Percentiles rank a stretch among this genome's conserved stretches.
These are phyloP conservation scores for Tuber umbilicatum DNA, from an alignment of 495 filamentous ascomycete species.

Conservation along the genomic window DNA sequence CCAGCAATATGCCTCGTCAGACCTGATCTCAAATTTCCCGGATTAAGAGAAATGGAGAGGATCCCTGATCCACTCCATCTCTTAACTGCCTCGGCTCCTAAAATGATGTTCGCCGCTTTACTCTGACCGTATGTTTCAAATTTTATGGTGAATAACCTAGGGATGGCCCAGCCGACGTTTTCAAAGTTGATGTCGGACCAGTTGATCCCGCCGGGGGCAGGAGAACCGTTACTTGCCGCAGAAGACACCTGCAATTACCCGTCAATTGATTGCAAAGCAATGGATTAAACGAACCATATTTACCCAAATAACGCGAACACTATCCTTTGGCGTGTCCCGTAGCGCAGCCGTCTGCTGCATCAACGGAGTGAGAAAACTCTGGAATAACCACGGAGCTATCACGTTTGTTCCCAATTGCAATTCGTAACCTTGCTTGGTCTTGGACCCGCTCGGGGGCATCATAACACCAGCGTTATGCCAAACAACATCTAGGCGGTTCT, in stretches of 20 bases:
- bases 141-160: neutral
- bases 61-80: slow-evolving; percentile 17
- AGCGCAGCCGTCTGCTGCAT: slow-evolving; percentile 43
- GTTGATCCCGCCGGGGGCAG: slow-evolving; percentile 16
- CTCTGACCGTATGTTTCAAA: slow-evolving; percentile 20
- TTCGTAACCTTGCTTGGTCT: slow-evolving; percentile 45
- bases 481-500: slow-evolving; percentile 50
- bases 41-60: slow-evolving; percentile 15
- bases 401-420: slow-evolving; percentile 46
- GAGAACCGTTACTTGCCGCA: slow-evolving; percentile 27
- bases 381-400: slow-evolving; percentile 46
- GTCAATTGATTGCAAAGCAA: slow-evolving; percentile 16
- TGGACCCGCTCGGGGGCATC: slow-evolving; percentile 37
- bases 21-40: slow-evolving; percentile 32
- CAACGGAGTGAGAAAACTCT: slow-evolving; percentile 45
- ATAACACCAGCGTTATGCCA: slow-evolving; percentile 55
- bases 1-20: neutral
- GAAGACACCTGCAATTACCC: slow-evolving; percentile 40
- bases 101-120: slow-evolving; percentile 21
- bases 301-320: slow-evolving; percentile 48
- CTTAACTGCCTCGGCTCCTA: slow-evolving; percentile 17
- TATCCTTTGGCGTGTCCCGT: slow-evolving; percentile 32
- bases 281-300: slow-evolving; percentile 13
- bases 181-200: slow-evolving; percentile 25
- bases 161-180: neutral